A percentile compares a stretch with the other conserved stretches of the same genome.
These are phyloP conservation scores for Cryoendolithus antarcticus DNA, from an alignment of 2,329 filamentous ascomycete species.

Conservation along the genomic window DNA sequence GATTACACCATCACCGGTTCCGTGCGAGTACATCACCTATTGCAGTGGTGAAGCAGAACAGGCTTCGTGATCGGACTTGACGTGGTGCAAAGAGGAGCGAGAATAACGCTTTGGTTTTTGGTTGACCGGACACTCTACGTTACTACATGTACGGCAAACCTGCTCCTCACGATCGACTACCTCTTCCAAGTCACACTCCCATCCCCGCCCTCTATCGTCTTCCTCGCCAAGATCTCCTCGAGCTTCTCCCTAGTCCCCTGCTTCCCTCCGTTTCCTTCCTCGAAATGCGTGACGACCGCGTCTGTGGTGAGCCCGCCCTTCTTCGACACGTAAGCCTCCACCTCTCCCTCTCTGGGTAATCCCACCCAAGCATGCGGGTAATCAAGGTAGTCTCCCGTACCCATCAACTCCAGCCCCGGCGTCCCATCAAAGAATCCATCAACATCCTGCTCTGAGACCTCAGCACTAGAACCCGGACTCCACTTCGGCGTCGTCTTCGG, in stretches of 20 bases:
- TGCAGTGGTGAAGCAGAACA: too few relatives aligned
- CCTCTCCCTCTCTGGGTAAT: conserved; percentile 59
- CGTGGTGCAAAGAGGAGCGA: too few relatives aligned
- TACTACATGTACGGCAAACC: too few relatives aligned
- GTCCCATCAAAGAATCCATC: conserved; percentile 56
- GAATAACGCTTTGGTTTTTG: too few relatives aligned
- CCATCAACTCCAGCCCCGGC: conserved; percentile 49
- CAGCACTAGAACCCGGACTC: conserved; percentile 61
- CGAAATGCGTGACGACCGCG: conserved; percentile 27
- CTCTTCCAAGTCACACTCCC: conserved; percentile 3
- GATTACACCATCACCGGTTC: too few relatives aligned
- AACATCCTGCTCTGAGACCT: conserved; percentile 47
- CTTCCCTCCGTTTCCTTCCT: conserved; percentile 31
- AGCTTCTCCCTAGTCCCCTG: conserved; percentile 46
- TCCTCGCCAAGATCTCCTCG: conserved; percentile 45
- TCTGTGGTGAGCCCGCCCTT: conserved; percentile 16
- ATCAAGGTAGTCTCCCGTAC: conserved; percentile 40
- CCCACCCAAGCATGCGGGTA: conserved; percentile 64
- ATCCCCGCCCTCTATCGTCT: conserved; percentile 7
- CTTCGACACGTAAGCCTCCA: conserved; percentile 31
- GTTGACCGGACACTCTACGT: too few relatives aligned
- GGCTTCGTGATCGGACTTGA: too few relatives aligned
- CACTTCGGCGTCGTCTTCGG: conserved; percentile 55
- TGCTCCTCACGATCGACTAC: too few relatives aligned
- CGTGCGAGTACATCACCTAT: too few relatives aligned